Evolutionary conservation across 306 rosid genomes (phyloP), one percentile per base, ranked within the genome.

Genomic region (Vachellia collinsii): DNA sequence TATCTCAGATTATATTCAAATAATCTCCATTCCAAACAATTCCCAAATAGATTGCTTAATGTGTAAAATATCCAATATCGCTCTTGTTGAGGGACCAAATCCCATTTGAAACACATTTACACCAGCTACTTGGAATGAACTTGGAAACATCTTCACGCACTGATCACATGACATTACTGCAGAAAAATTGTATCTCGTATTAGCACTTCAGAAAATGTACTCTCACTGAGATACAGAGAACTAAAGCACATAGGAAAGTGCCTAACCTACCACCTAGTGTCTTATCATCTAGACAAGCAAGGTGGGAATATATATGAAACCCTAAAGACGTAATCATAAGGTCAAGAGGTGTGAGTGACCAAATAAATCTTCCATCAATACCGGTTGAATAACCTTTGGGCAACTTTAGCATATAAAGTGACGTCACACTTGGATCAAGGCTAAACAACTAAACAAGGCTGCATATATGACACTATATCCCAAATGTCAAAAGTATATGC

Each of bases 161-260:
- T 81, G 87, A 75, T 72, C 87, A 65, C 77, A 75, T 20, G 70
- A 78, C 79, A 63, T 87, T 87, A 87, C 90, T 87, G 87, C 87
- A 86, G 89, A 86, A 86, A 72, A 83, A 86, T 70, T 81, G 81
- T 86, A 80, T 86, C 89, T 83, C 77, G 34, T 48, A 72, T 72
- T 72, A 72, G 76, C 7, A 72, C 76, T 72, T 72, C 29, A 39
- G 37, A 48, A 72, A 48, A 48, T 48, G 76, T 50, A 72, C 76
- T 72, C 62, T 47, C 8, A 71, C 61, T 50, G 77, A 79, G 81
- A 84, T 79, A 70, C 79, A 76, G 51, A 86, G 54, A 86, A 66
- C 88, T 82, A 82, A 82, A 76, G 50, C 82, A 86, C 42, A 72
- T 48, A 82, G 84, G 80, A 79, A 56, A 79, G 73, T 78, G 69